A percentile compares a stretch with the other conserved stretches of the same genome.
Evolutionary conservation across 2,329 filamentous ascomycete genomes (phyloP).

Genomic region (Beauveria pseudobassiana): DNA sequence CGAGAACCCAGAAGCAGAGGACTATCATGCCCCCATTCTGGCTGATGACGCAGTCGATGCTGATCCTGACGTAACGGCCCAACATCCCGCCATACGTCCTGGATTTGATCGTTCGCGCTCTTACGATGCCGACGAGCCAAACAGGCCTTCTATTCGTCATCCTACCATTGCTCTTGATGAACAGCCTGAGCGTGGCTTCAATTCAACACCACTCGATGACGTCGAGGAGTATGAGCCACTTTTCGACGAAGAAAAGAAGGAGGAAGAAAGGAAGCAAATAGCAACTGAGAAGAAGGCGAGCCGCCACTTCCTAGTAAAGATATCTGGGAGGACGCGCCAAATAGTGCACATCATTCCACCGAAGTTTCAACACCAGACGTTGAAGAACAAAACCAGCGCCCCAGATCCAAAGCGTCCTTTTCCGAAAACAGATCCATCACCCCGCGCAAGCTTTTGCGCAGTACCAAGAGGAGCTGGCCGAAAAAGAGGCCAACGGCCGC

Average conservation of each 20-base stretch:
- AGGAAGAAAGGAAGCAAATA: slow-evolving; percentile 32
- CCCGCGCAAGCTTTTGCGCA: slow-evolving; percentile 59
- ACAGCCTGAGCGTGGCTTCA: slow-evolving; percentile 43
- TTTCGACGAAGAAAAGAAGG: slow-evolving; percentile 71
- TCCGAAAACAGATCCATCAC: slow-evolving; percentile 39
- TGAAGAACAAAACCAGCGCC: slow-evolving; percentile 32
- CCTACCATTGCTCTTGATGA: slow-evolving; percentile 54
- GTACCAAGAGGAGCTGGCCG: slow-evolving; percentile 46
- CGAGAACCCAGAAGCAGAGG: slow-evolving; percentile 45
- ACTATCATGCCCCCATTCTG: slow-evolving; percentile 71
- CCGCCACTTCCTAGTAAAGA: slow-evolving; percentile 82
- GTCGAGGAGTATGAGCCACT: slow-evolving; percentile 93
- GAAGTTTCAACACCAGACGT: slow-evolving; percentile 73
- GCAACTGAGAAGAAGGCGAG: slow-evolving; percentile 45
- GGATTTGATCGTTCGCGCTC: slow-evolving; percentile 10
- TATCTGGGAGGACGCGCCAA: slow-evolving; percentile 93
- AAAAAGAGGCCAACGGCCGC: slow-evolving; percentile 19
- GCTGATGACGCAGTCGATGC: slow-evolving; percentile 82
- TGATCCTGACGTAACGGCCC: slow-evolving; percentile 57
- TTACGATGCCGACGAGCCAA: slow-evolving; percentile 47
- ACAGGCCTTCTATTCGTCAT: slow-evolving; percentile 57
- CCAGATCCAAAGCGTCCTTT: slow-evolving; percentile 21
- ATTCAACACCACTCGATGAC: slow-evolving; percentile 69
- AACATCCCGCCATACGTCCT: slow-evolving; percentile 78
- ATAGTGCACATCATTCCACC: slow-evolving; percentile 69